These are phyloP conservation scores for Debaryomycetaceae sp. DNA, from an alignment of 1,139 yeast species.

Conservation along the genomic window DNA sequence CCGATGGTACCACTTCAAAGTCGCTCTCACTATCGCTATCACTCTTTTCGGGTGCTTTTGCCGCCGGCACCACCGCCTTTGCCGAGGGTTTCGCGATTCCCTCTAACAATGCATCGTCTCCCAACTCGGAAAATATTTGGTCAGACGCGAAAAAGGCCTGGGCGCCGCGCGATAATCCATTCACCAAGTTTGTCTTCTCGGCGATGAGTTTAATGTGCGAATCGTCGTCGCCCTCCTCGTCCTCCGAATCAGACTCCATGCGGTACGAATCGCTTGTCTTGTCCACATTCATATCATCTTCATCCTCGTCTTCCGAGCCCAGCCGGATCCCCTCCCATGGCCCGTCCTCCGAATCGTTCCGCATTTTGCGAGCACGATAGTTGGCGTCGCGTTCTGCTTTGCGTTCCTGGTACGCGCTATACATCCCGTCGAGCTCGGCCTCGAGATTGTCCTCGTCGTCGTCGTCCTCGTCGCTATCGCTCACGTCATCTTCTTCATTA, in stretches of 20 bases:
- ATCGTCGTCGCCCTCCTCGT: slow-evolving; percentile 56
- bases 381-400: slow-evolving; percentile 74
- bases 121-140: slow-evolving; percentile 59
- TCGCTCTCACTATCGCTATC: slow-evolving; percentile 6
- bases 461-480: slow-evolving; percentile 34
- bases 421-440: slow-evolving; percentile 75
- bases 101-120: slow-evolving; percentile 31
- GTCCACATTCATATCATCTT: slow-evolving; percentile 30
- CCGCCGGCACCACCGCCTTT: slow-evolving; percentile 2
- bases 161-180: slow-evolving; percentile 61
- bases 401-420: slow-evolving; percentile 59
- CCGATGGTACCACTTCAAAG: slow-evolving; percentile 12
- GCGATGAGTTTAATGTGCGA: slow-evolving; percentile 61
- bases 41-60: slow-evolving; percentile 8
- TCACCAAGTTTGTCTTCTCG: slow-evolving; percentile 34
- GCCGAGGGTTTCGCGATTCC: slow-evolving; percentile 13
- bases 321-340: slow-evolving; percentile 81
- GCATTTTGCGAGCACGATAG: slow-evolving; percentile 64
- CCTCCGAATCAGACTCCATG: slow-evolving; percentile 33
- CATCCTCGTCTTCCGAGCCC: slow-evolving; percentile 26
- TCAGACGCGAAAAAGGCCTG: slow-evolving; percentile 64
- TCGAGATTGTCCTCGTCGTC: slow-evolving; percentile 67
- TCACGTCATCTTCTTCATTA: slow-evolving; percentile 31
- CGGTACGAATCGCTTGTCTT: too few relatives aligned
- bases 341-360: slow-evolving; percentile 73